These are phyloP conservation scores for Adiantum capillusveneris DNA, from an alignment of 75 land plant species.

Conservation along the genomic window DNA sequence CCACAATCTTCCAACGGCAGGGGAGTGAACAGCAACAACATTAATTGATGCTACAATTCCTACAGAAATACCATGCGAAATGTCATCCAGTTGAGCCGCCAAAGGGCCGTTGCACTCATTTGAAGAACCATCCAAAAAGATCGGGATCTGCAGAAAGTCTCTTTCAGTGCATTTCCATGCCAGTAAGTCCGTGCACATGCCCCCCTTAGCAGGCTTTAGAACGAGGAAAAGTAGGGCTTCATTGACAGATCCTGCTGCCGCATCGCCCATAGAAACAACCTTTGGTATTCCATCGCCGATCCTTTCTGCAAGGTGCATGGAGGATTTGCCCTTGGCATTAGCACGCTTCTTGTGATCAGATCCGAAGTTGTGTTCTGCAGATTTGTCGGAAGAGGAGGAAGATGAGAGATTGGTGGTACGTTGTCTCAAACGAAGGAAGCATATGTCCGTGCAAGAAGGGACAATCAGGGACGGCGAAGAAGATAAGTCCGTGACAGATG, in stretches of 20 bases:
- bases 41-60: constrained; percentile 21
- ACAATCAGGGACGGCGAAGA: constrained; percentile 4
- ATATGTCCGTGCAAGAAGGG: constrained; percentile 23
- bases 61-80: constrained; percentile 19
- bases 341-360: not conserved
- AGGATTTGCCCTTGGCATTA: too few relatives aligned
- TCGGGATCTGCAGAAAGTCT: not conserved
- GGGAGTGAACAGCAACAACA: constrained; percentile 20
- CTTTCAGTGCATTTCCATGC: constrained; percentile 15
- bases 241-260: not conserved
- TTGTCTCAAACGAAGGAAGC: constrained; percentile 24
- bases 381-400: constrained; percentile 2
- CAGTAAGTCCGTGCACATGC: constrained; percentile 11
- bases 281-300: not conserved
- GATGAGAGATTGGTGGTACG: constrained; percentile 7
- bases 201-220: constrained; percentile 11
- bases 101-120: constrained; percentile 5
- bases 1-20: constrained; percentile 21
- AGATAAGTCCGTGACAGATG: not conserved
- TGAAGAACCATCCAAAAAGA: constrained; percentile 5
- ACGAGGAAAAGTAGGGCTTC: constrained; percentile 3
- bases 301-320: too few relatives aligned
- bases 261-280: not conserved
- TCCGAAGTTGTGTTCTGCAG: not conserved
- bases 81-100: constrained; percentile 3